Percentiles rank a stretch among this genome's conserved stretches.
Conservation (phyloP, 257 asterid species). For the Solanum commersonii region DNA sequence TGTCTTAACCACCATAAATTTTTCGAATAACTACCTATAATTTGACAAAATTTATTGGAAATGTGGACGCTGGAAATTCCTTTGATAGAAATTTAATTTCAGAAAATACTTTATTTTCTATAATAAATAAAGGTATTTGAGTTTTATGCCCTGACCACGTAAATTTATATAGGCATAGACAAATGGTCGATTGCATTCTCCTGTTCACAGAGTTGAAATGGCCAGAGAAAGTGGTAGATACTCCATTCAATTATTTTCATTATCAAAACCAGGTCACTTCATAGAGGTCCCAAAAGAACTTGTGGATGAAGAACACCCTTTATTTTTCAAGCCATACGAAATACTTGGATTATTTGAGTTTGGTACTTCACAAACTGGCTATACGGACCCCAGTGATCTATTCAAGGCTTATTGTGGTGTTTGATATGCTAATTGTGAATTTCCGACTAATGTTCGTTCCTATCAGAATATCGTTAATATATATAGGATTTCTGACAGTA, state of each 20-base stretch:
- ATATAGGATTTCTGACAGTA: not conserved
- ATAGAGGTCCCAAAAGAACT: not conserved
- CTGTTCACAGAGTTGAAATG: not conserved
- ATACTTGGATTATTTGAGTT: not conserved
- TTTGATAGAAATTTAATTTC: no score
- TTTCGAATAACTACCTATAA: no score
- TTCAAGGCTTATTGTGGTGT: not conserved
- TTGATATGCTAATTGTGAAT: no score
- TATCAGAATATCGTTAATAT: no score
- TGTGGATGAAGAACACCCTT: not conserved
- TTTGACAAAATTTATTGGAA: no score
- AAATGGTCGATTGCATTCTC: not conserved
- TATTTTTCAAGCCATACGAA: not conserved
- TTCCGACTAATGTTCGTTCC: no score
- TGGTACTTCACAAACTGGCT: not conserved
- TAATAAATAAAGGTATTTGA: no score
- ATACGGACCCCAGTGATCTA: accelerated
- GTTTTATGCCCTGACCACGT: not conserved
- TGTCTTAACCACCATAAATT: no score
- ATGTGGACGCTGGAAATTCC: no score
- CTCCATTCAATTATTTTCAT: not conserved
- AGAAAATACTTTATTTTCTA: no score
- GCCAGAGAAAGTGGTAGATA: not conserved
- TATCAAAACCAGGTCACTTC: not conserved
- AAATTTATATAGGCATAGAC: not conserved